Conservation (phyloP, 2,329 filamentous ascomycete species). For the Aspergillus sp. region DNA sequence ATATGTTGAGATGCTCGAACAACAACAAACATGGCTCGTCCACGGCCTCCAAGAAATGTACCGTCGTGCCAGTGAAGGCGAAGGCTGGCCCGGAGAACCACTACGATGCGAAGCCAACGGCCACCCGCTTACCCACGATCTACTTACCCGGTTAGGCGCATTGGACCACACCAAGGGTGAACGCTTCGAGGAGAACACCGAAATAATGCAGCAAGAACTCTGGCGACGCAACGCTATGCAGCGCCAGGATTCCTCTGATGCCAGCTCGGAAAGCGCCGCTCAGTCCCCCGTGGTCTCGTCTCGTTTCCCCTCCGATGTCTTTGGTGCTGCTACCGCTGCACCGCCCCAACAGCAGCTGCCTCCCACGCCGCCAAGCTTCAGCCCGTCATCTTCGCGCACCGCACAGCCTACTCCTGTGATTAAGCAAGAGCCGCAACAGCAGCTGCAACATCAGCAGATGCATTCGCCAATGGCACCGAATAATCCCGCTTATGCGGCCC, state of each 20-base stretch:
- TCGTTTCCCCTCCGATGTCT: constrained; percentile 23
- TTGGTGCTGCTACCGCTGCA: constrained; percentile 6
- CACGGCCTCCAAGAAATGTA: constrained; percentile 57
- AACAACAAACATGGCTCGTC: constrained; percentile 58
- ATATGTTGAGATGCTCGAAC: constrained; percentile 61
- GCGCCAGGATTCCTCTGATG: constrained; percentile 50
- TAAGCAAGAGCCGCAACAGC: constrained; percentile 20
- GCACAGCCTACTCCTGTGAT: constrained; percentile 17
- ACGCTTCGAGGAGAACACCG: constrained; percentile 54
- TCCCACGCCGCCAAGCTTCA: constrained; percentile 36
- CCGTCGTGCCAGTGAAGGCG: constrained; percentile 44
- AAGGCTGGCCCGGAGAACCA: constrained; percentile 50
- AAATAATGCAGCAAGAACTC: constrained; percentile 49
- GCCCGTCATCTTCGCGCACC: constrained; percentile 23
- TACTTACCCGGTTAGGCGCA: constrained; percentile 53
- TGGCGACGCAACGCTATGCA: constrained; percentile 49
- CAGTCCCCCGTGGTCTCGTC: constrained; percentile 35
- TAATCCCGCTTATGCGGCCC: constrained; percentile 16
- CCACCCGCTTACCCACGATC: constrained; percentile 57
- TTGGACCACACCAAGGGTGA: constrained; percentile 49
- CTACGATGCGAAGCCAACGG: constrained; percentile 47
- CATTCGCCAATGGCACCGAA: constrained; percentile 8
- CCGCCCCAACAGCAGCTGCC: constrained; percentile 19
- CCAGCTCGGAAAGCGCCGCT: constrained; percentile 48
- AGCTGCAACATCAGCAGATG: not conserved